Base-by-base conservation (phyloP, 495 filamentous ascomycete genomes). In the Hypoxylon cercidicola region DNA sequence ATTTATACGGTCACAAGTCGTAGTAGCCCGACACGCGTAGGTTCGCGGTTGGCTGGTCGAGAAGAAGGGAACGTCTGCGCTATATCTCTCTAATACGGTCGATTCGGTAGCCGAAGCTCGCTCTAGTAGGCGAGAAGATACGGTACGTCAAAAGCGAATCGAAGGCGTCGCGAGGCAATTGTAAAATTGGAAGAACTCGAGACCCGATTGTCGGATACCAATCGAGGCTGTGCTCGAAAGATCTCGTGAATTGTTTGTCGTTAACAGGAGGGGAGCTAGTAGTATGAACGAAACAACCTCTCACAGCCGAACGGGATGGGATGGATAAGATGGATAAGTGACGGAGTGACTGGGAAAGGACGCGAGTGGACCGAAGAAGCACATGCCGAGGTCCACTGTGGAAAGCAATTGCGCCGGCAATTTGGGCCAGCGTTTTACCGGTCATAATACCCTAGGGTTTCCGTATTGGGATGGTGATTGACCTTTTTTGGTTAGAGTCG, bases 311-410 rank as follows among this genome's bases (percentile, higher is more conserved):
- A n/a, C n/a, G n/a, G n/a, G n/a, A n/a, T n/a, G n/a, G n/a, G 63
- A 41, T 57, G 47, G 47, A 44, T 58, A 67, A 54, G 60, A 7
- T 69, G n/a, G 46, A 56, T 50, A 44, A 55, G 62, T 28, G 25
- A 37, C 45, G 39, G 45, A 44, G 67, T 59, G 59, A 25, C 50
- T 57, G 63, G 54, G 47, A 13, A 45, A 54, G 20, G 58, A 51
- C 20, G n/a, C 16, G 21, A 45, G 52, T 58, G 55, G 53, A 59
- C 34, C 55, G 13, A 35, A 12, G 23, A 39, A 64, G 70, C 70
- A 73, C 70, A 73, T 73, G 70, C 70, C 70, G 70, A 73, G 70
- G 70, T 72, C 57, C 59, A 63, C 52, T 51, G 34, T 40, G 16
- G 21, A 20, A 39, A 34, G 21, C 18, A 63, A 37, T 16, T 64